phyloP scores from a whole-genome alignment of 1,284 basidiomycete genomes.

The Cutaneotrichosporon cyanovorans region DNA sequence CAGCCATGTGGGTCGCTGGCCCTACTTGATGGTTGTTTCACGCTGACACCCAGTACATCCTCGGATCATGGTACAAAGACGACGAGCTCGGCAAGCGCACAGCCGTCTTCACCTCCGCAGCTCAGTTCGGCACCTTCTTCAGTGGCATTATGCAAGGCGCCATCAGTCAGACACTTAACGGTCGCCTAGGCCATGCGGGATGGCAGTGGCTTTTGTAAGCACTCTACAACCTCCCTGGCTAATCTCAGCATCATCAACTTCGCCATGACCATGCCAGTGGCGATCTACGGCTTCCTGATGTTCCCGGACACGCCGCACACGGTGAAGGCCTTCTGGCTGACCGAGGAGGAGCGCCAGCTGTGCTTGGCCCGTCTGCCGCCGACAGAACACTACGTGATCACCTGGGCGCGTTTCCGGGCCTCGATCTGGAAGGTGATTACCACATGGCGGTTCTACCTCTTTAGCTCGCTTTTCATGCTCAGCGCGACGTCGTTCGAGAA shows the following conservation, averaged over 20 bases:
- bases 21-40: neutral
- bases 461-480: constrained; percentile 31
- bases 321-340: constrained; percentile 35
- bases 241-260: constrained; percentile 26
- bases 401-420: constrained; percentile 17
- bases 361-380: constrained; percentile 25
- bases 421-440: constrained; percentile 18
- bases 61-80: constrained; percentile 42
- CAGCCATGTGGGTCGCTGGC: constrained; percentile 15
- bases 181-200: constrained; percentile 21
- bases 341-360: constrained; percentile 29
- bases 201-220: constrained; percentile 30
- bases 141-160: constrained; percentile 39
- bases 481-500: constrained; percentile 28
- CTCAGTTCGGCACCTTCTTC: constrained; percentile 37
- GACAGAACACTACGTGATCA: constrained; percentile 24
- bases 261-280: constrained; percentile 32
- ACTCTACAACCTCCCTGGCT: neutral
- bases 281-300: constrained; percentile 36
- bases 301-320: constrained; percentile 39
- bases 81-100: constrained; percentile 36
- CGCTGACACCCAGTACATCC: too few relatives aligned
- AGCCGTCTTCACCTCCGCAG: constrained; percentile 34
- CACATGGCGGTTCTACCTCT: constrained; percentile 33
- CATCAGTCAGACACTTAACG: constrained; percentile 30